Evolutionary conservation across 2,329 filamentous ascomycete genomes (phyloP), one percentile per base, ranked within the genome.

Genomic region (Sclerotinia nivalis): DNA sequence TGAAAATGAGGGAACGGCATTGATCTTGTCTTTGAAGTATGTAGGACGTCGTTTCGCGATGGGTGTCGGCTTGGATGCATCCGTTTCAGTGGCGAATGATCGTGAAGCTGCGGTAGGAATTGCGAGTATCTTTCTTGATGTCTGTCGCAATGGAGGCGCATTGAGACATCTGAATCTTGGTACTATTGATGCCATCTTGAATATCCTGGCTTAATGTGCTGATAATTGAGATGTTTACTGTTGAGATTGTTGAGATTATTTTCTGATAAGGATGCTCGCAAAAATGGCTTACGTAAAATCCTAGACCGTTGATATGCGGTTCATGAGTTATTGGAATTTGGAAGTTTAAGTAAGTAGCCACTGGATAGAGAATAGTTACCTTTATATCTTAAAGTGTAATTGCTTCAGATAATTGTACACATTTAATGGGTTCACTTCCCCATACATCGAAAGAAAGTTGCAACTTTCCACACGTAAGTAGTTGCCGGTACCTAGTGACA

Each of bases 1-100:
- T 66, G 84, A 82, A 73, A 90, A 85, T 9, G 87, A 82, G 0
- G 85, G 85, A 10, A 90, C 81, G n/a, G 72, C 66, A 64, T 78
- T 78, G n/a, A 76, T 43, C 28, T 73, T 74, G 67, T 79, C 78
- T 73, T 79, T 79, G 71, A 79, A 79, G 60, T 79, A 79, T 56
- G 77, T 78, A 43, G 76, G 78, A 12, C 78, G 77, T 70, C 75
- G 69, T 66, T 76, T 76, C 3, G 75, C 67, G 54, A 71, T 34
- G 15, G 74, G 68, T 50, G 74, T 72, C 49, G 75, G 69, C 7
- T 71, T 64, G 60, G 73, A 49, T 28, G 74, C 70, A 68, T 77
- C 77, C 59, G 74, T 76, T 71, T 77, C 77, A 56, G 75, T 77
- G 73, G 76, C 76, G 68, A 78, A 72, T 47, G 60, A 69, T 52